phyloP scores from a whole-genome alignment of 352 stramenopile species.

The Globisporangium spinosum region DNA sequence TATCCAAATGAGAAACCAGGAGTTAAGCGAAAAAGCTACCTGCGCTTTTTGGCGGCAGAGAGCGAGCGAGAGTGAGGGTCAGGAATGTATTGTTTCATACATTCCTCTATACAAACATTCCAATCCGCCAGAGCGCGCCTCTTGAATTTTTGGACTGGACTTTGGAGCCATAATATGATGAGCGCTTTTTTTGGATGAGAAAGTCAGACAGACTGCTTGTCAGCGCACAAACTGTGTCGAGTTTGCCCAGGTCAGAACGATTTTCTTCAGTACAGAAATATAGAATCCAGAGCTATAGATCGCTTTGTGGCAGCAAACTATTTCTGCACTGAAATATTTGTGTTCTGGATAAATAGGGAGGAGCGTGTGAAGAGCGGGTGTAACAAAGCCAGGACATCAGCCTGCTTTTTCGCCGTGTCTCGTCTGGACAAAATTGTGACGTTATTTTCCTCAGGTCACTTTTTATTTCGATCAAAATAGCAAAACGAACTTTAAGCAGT shows the following conservation, averaged over 20 bases:
- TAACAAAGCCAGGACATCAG: not conserved
- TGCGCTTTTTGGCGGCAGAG: not conserved
- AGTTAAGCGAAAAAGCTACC: too few species aligned
- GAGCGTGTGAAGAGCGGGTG: not conserved
- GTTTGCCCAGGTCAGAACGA: not conserved
- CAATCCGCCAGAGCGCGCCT: not conserved
- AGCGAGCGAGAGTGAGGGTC: not conserved
- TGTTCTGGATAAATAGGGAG: not conserved
- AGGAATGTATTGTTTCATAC: not conserved
- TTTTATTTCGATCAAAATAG: not conserved
- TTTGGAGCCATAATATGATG: constrained; percentile 7
- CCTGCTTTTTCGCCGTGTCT: not conserved
- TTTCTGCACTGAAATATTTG: not conserved
- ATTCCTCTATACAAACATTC: not conserved
- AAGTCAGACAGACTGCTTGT: constrained; percentile 5
- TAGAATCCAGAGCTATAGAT: too few species aligned
- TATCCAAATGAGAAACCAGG: too few species aligned
- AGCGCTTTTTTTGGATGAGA: constrained; percentile 5
- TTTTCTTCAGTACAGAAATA: not conserved
- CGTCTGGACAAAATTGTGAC: not conserved
- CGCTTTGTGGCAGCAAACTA: too few species aligned
- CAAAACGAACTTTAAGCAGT: not conserved
- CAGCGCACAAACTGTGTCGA: not conserved
- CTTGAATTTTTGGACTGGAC: constrained; percentile 7
- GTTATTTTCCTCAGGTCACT: not conserved